Conservation (phyloP, 2,329 filamentous ascomycete species). For the Sclerotinia minor region DNA sequence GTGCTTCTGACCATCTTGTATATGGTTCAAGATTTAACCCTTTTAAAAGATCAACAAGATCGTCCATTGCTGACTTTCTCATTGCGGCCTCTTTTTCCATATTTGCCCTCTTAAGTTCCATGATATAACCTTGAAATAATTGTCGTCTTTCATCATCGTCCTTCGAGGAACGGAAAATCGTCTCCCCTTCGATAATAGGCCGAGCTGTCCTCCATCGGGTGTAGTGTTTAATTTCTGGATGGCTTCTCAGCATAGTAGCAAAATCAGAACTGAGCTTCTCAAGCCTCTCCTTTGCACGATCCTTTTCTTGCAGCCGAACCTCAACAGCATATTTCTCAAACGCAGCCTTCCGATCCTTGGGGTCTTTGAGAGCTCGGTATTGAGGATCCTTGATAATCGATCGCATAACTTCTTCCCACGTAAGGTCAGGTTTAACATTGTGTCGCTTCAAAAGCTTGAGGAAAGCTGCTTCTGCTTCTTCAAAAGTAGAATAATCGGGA, state of each 20-base stretch:
- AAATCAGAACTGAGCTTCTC: conserved; percentile 92
- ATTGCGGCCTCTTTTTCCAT: conserved; percentile 70
- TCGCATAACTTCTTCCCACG: conserved; percentile 86
- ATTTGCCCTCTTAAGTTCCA: conserved; percentile 78
- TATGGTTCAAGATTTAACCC: conserved; percentile 86
- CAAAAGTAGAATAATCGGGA: conserved; percentile 74
- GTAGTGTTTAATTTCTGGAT: conserved; percentile 96
- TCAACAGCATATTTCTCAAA: conserved; percentile 96
- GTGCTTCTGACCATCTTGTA: conserved; percentile 90
- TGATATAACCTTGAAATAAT: conserved; percentile 90
- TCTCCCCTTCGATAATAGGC: conserved; percentile 91
- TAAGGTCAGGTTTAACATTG: conserved; percentile 87
- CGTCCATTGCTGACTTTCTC: conserved; percentile 80
- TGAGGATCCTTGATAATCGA: conserved; percentile 86
- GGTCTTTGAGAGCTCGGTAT: conserved; percentile 89
- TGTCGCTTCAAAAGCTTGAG: conserved; percentile 83
- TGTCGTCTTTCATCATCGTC: conserved; percentile 84
- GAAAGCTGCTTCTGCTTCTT: conserved; percentile 92
- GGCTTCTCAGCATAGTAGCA: conserved; percentile 90
- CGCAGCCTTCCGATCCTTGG: conserved; percentile 82
- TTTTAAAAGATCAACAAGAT: conserved; percentile 75
- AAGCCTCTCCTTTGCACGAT: conserved; percentile 88
- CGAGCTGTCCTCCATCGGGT: conserved; percentile 96
- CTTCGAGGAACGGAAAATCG: conserved; percentile 88
- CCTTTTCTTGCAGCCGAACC: conserved; percentile 87